phyloP scores from a whole-genome alignment of 768 basidiomycete genomes.

The Auriscalpium microsporum region DNA sequence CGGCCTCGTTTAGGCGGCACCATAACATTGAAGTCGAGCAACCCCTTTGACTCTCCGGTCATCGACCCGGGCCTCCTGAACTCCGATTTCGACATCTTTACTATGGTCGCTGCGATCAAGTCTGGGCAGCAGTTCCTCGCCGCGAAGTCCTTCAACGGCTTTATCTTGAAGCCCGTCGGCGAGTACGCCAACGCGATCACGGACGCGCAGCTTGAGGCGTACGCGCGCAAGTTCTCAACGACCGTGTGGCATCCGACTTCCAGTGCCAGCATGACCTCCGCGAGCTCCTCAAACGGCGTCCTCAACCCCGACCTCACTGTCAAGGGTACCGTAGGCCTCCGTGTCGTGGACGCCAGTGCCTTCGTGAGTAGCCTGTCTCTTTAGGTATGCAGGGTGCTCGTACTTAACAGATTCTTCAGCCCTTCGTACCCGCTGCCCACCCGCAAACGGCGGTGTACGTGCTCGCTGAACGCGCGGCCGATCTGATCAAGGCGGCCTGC shows the following conservation, averaged over 20 bases:
- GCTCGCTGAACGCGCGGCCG: conserved; percentile 6
- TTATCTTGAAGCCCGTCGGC: conserved; percentile 16
- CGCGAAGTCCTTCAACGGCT: conserved; percentile 23
- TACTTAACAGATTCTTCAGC: not conserved
- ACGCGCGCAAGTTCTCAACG: not conserved
- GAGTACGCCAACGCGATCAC: conserved; percentile 6
- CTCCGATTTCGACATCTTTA: conserved; percentile 24
- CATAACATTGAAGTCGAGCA: conserved; percentile 31
- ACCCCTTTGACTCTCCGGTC: conserved; percentile 37
- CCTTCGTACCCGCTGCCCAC: conserved; percentile 8
- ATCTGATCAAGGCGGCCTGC: not conserved
- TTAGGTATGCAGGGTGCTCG: not conserved
- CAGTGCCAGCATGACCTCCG: not conserved
- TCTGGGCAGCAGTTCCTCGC: conserved; percentile 20
- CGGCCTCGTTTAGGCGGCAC: conserved; percentile 24
- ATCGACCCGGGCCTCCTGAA: conserved; percentile 43
- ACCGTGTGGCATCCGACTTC: conserved; percentile 5
- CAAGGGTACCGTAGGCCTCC: conserved; percentile 8
- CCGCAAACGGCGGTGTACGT: conserved; percentile 7
- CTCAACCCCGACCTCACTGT: conserved; percentile 13
- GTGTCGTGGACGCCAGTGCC: conserved; percentile 12
- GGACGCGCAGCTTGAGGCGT: conserved; percentile 10
- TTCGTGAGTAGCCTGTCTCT: conserved; percentile 3
- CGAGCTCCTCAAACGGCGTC: not conserved
- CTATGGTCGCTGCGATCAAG: conserved; percentile 23